A percentile compares a stretch with the other conserved stretches of the same genome.
These are phyloP conservation scores for Carex kokanica DNA, from an alignment of 176 grass and related monocot genomes.

Conservation along the genomic window DNA sequence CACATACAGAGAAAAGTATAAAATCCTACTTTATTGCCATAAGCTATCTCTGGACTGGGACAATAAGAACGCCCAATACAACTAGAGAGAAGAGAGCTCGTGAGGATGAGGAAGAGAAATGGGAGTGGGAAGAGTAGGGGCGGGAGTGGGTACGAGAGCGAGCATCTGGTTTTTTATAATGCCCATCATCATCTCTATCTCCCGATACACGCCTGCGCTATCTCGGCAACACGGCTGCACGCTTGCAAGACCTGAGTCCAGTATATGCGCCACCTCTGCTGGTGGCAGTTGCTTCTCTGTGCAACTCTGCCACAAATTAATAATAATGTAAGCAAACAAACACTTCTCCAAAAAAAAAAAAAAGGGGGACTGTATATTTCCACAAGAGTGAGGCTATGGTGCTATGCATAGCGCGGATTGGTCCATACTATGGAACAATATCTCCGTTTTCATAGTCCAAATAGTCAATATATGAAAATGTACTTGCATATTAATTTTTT, in stretches of 20 bases:
- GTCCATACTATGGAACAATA: no score
- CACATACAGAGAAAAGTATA: not conserved
- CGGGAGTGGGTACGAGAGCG: constrained; percentile 68
- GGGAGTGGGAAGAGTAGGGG: constrained; percentile 10
- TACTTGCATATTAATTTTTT: no score
- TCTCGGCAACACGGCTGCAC: constrained; percentile 71
- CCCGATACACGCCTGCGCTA: constrained; percentile 59
- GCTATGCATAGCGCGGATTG: no score
- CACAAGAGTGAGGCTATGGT: no score
- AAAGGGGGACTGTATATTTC: not conserved
- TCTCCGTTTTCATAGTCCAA: no score
- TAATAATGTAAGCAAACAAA: not conserved
- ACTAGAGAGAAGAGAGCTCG: constrained; percentile 2
- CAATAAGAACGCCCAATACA: not conserved
- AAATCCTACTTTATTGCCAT: not conserved
- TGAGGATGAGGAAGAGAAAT: not conserved
- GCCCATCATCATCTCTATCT: constrained; percentile 83
- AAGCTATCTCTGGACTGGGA: not conserved
- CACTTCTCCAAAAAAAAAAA: not conserved
- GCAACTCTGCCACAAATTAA: constrained; percentile 53
- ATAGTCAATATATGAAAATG: no score
- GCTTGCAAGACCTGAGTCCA: constrained; percentile 64
- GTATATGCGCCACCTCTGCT: constrained; percentile 84
- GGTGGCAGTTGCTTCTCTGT: constrained; percentile 89
- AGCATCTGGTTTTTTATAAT: constrained; percentile 94